phyloP scores from a whole-genome alignment of 257 asterid genomes.

The Solanum habrochaites region DNA sequence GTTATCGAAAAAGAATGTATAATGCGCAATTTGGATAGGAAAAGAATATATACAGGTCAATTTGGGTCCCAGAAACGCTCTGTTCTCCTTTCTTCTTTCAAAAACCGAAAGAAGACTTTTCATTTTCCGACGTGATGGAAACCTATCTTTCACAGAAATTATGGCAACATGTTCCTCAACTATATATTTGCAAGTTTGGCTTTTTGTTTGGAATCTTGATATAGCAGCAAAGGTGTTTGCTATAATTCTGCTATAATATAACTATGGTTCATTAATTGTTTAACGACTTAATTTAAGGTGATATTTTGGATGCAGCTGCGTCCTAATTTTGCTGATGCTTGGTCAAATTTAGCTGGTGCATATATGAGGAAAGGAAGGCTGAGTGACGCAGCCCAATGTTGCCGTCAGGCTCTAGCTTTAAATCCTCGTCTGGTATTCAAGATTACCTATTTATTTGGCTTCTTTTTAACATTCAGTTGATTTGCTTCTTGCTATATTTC shows the following conservation, averaged over 20 bases:
- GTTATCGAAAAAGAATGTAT: background rate
- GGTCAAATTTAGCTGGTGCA: slow-evolving; percentile 99
- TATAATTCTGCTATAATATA: background rate
- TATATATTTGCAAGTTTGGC: background rate
- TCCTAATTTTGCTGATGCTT: slow-evolving; percentile 97
- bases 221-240: background rate
- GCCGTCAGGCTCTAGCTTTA: slow-evolving; percentile 96
- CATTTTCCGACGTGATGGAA: background rate
- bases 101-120: background rate
- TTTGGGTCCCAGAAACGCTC: background rate
- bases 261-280: background rate
- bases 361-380: slow-evolving; percentile 94
- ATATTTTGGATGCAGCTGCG: slow-evolving; percentile 64
- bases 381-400: slow-evolving; percentile 90
- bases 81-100: background rate
- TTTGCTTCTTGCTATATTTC: background rate
- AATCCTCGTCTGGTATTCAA: slow-evolving; percentile 72
- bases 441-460: background rate
- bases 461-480: background rate
- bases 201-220: background rate
- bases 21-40: background rate
- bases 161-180: background rate
- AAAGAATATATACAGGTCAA: background rate
- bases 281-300: background rate
- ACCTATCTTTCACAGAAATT: background rate